These are phyloP conservation scores for Zygosaccharomyces pseudobailii DNA, from an alignment of 1,139 yeast genomes.

Conservation along the genomic window DNA sequence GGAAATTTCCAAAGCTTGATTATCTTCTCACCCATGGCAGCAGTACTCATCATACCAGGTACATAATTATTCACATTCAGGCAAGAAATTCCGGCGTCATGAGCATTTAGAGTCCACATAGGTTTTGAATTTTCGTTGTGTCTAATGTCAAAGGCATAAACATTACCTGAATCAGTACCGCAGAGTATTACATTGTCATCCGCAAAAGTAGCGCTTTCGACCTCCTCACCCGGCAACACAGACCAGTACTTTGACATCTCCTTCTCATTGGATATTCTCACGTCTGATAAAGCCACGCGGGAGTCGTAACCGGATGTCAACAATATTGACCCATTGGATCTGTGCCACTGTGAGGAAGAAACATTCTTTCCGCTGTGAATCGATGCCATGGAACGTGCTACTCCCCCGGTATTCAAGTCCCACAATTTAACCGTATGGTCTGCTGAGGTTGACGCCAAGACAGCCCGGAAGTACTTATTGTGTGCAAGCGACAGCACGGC, in stretches of 20 bases:
- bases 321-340: constrained; percentile 65
- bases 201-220: constrained; percentile 76
- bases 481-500: constrained; percentile 87
- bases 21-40: constrained; percentile 86
- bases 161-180: constrained; percentile 89
- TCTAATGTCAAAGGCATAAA: constrained; percentile 85
- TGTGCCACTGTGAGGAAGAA: constrained; percentile 84
- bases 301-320: constrained; percentile 94
- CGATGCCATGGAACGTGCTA: constrained; percentile 62
- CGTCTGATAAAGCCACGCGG: constrained; percentile 73
- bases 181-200: constrained; percentile 69
- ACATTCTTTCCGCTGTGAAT: constrained; percentile 60
- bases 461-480: constrained; percentile 74
- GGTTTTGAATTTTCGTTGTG: constrained; percentile 52
- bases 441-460: constrained; percentile 91
- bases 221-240: constrained; percentile 68
- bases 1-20: constrained; percentile 86
- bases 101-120: constrained; percentile 95
- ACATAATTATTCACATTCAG: constrained; percentile 64
- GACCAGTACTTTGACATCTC: constrained; percentile 59
- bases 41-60: constrained; percentile 75
- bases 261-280: constrained; percentile 64
- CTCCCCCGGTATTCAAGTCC: constrained; percentile 75
- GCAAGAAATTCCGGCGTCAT: constrained; percentile 87
- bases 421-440: constrained; percentile 92